Evolutionary conservation across 495 filamentous ascomycete species (phyloP), one percentile per base, ranked within the genome.

Genomic region (Cercophora samala): DNA sequence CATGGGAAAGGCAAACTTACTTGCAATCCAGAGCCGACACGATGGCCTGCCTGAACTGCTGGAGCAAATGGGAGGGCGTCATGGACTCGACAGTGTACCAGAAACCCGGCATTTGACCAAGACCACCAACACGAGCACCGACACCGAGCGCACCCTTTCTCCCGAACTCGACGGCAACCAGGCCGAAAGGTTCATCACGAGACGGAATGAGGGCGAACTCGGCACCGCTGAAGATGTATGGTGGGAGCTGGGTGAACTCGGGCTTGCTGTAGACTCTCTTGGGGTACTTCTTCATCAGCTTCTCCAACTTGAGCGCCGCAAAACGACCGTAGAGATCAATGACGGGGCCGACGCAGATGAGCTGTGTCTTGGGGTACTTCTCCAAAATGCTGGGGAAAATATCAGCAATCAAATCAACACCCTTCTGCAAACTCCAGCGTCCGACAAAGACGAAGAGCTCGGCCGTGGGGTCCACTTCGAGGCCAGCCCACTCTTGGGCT

Each of bases 91-190:
- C 83, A 67, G 83, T 91, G 71, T 83, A 89, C 87, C 87, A 90
- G 82, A 86, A 91, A 46, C 90, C 90, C n/a, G 90, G 90, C 89
- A 92, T 91, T 68, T 91, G 87, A 2, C 90, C 90, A 32, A 93
- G 81, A 76, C 89, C 89, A 80, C 84, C 84, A 29, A 87, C 84
- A 19, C 84, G 80, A 42, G 89, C 87, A 22, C 90, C 90, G 63
- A 93, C 88, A 62, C 90, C 89, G 18, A 93, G 81, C 17, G 90
- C 90, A 54, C 90, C 90, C 74, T 92, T 92, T 24, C 90, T 82
- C 25, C 90, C 90, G 69, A 92, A 93, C 72, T 93, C 90, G 56
- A 93, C 90, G 32, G 90, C 90, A 3, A 92, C 90, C n/a, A 93
- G 77, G 29, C 90, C 90, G 68, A 93, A 93, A 0, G 90, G 90